phyloP scores from a whole-genome alignment of 2,329 filamentous ascomycete genomes.

The Lecanicillium sp. region DNA sequence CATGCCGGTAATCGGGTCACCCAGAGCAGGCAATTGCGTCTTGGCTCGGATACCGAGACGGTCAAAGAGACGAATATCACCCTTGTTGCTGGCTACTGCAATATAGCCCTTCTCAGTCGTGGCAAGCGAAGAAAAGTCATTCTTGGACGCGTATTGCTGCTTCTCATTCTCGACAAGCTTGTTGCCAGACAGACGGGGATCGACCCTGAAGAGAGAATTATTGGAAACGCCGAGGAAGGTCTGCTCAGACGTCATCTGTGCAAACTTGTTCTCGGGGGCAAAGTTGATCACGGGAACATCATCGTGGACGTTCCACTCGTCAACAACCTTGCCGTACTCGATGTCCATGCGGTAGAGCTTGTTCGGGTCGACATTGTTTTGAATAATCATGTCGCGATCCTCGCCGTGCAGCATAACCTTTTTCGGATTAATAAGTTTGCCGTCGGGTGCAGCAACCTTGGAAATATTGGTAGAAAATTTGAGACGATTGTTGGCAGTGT shows the following conservation, averaged over 20 bases:
- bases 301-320: slow-evolving; percentile 98
- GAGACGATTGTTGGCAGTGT: slow-evolving; percentile 83
- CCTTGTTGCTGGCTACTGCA: slow-evolving; percentile 94
- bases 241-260: slow-evolving; percentile 92
- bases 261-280: slow-evolving; percentile 93
- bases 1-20: slow-evolving; percentile 88
- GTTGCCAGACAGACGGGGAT: slow-evolving; percentile 80
- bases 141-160: slow-evolving; percentile 95
- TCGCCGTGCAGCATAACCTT: slow-evolving; percentile 95
- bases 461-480: slow-evolving; percentile 97
- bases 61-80: slow-evolving; percentile 94
- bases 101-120: slow-evolving; percentile 97
- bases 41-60: slow-evolving; percentile 95
- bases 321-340: slow-evolving; percentile 94
- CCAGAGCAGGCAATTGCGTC: slow-evolving; percentile 90
- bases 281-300: slow-evolving; percentile 90
- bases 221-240: slow-evolving; percentile 89
- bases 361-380: slow-evolving; percentile 76
- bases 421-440: slow-evolving; percentile 83
- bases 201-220: slow-evolving; percentile 89
- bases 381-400: slow-evolving; percentile 81
- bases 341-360: slow-evolving; percentile 95
- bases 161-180: slow-evolving; percentile 90
- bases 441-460: slow-evolving; percentile 82
- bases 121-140: slow-evolving; percentile 89